These are phyloP conservation scores for Cetradonia linearis DNA, from an alignment of 495 filamentous ascomycete species.

Conservation along the genomic window DNA sequence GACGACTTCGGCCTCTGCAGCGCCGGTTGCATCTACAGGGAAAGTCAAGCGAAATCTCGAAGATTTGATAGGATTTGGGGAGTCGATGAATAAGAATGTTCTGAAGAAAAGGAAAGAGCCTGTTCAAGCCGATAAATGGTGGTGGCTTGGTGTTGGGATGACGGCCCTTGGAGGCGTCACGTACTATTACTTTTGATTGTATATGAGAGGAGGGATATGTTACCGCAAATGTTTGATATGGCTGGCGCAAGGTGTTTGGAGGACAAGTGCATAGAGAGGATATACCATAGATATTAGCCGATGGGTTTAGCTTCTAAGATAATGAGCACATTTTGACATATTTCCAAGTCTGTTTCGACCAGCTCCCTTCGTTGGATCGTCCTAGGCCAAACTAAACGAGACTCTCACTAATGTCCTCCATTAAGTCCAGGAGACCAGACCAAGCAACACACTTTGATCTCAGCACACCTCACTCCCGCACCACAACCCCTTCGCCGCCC, in stretches of 20 bases:
- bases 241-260: not conserved
- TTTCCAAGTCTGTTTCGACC: too few relatives aligned
- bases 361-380: too few relatives aligned
- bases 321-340: not conserved
- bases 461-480: not conserved
- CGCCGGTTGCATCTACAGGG: slow-evolving; percentile 27
- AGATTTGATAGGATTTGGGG: slow-evolving; percentile 23
- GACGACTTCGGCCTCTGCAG: slow-evolving; percentile 29
- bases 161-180: slow-evolving; percentile 51
- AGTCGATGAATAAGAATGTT: slow-evolving; percentile 37
- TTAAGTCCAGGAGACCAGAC: not conserved
- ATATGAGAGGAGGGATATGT: not conserved
- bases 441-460: not conserved
- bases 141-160: slow-evolving; percentile 62
- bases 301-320: not conserved
- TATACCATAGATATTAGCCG: slow-evolving; percentile 1
- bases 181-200: slow-evolving; percentile 37
- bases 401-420: too few relatives aligned
- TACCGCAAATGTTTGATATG: slow-evolving; percentile 2
- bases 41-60: slow-evolving; percentile 31
- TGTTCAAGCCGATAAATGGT: slow-evolving; percentile 48
- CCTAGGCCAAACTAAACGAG: too few relatives aligned
- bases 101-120: slow-evolving; percentile 36
- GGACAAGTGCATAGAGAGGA: not conserved
- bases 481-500: not conserved